Evolutionary conservation across 2,329 filamentous ascomycete genomes (phyloP).

Genomic region (Pleoardoris graminearum): DNA sequence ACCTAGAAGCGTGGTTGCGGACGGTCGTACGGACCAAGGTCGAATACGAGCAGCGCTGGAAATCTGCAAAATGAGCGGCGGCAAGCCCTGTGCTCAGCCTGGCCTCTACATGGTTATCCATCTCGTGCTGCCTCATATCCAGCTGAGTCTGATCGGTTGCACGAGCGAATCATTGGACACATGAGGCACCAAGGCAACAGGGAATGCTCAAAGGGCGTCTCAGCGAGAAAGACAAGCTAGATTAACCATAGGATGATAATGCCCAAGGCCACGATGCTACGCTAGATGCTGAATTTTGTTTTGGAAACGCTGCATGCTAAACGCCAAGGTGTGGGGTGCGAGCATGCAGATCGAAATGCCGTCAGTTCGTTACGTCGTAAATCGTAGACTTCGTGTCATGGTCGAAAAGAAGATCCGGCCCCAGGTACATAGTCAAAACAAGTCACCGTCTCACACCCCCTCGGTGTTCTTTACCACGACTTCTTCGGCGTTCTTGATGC

Average conservation of each 20-base stretch:
- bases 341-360: constrained; percentile 1
- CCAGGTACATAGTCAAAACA: constrained; percentile 14
- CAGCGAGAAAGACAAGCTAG: neutral
- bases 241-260: constrained; percentile 1
- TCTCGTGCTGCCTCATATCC: neutral
- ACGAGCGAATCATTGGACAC: neutral
- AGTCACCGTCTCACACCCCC: constrained; percentile 2
- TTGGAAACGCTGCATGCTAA: constrained; percentile 3
- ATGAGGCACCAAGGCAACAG: neutral
- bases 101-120: neutral
- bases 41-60: constrained; percentile 48
- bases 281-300: neutral
- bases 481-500: constrained; percentile 19
- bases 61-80: constrained; percentile 34
- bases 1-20: constrained; percentile 46
- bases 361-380: constrained; percentile 4
- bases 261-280: neutral
- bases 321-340: constrained; percentile 4
- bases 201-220: too few species aligned
- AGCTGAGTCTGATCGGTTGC: neutral
- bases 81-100: neutral
- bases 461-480: constrained; percentile 12
- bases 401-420: constrained; percentile 8
- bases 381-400: constrained; percentile 17
- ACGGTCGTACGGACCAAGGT: constrained; percentile 47